Percentiles rank a stretch among this genome's conserved stretches.
These are phyloP conservation scores for Domatiomyces globalis DNA, from an alignment of 2,329 filamentous ascomycete genomes.

Conservation along the genomic window DNA sequence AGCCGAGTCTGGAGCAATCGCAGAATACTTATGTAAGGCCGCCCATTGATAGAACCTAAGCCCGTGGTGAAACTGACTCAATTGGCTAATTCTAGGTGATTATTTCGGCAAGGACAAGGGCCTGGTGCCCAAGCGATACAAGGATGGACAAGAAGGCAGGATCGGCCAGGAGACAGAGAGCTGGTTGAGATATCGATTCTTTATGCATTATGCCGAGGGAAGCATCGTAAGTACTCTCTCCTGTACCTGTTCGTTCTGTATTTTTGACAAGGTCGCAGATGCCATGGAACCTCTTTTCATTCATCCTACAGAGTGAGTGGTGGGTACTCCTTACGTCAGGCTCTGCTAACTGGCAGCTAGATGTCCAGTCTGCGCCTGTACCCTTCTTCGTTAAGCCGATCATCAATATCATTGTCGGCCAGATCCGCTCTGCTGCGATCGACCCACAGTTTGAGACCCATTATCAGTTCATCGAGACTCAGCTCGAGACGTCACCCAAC, in stretches of 20 bases:
- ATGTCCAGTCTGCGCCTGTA: slow-evolving; percentile 38
- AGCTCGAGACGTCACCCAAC: slow-evolving; percentile 29
- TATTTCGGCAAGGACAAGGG: slow-evolving; percentile 34
- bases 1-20: slow-evolving; percentile 68
- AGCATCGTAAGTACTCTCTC: slow-evolving; percentile 49
- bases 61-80: not conserved
- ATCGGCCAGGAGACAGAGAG: slow-evolving; percentile 45
- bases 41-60: not conserved
- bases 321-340: not conserved
- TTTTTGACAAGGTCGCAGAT: not conserved
- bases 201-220: slow-evolving; percentile 75
- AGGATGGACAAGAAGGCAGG: slow-evolving; percentile 39
- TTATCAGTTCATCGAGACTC: slow-evolving; percentile 32
- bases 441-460: slow-evolving; percentile 28
- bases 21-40: slow-evolving; percentile 54
- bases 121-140: slow-evolving; percentile 39
- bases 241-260: not conserved
- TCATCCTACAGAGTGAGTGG: not conserved
- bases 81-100: slow-evolving; percentile 30
- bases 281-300: not conserved
- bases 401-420: slow-evolving; percentile 39
- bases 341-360: slow-evolving; percentile 17
- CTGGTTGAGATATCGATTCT: slow-evolving; percentile 50
- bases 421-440: slow-evolving; percentile 28
- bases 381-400: slow-evolving; percentile 58